Evolutionary conservation across 2,329 filamentous ascomycete genomes (phyloP).

Genomic region (Ascochyta clinopodiicola): DNA sequence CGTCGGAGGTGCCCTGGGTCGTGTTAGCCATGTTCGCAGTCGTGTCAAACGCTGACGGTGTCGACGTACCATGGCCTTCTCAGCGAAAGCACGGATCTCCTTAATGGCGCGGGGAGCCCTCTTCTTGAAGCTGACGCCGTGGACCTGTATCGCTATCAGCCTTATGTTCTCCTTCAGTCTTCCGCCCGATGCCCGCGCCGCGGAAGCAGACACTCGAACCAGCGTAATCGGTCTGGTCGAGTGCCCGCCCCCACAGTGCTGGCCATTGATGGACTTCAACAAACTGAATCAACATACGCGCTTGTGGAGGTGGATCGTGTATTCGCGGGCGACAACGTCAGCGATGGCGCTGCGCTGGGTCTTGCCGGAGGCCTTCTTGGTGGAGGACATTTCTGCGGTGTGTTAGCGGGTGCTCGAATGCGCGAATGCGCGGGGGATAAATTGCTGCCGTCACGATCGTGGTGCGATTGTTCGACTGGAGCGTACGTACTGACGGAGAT

Average conservation of each 20-base stretch:
- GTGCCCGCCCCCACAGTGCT: constrained; percentile 26
- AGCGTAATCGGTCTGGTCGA: constrained; percentile 29
- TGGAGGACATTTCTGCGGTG: constrained; percentile 49
- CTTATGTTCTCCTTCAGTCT: constrained; percentile 61
- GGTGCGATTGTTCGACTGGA: too few relatives aligned
- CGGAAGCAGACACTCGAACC: constrained; percentile 18
- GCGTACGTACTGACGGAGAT: constrained; percentile 34
- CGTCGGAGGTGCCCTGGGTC: constrained; percentile 86
- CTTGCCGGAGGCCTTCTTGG: constrained; percentile 70
- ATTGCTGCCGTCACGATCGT: too few relatives aligned
- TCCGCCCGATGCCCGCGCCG: constrained; percentile 64
- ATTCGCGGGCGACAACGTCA: constrained; percentile 99
- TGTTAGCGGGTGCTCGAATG: constrained; percentile 26
- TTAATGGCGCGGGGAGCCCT: constrained; percentile 97
- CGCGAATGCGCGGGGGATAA: background rate
- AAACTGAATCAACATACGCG: constrained; percentile 83
- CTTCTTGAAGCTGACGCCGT: constrained; percentile 99
- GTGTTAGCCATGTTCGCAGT: constrained; percentile 21
- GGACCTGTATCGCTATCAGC: constrained; percentile 73
- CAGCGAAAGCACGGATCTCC: constrained; percentile 97
- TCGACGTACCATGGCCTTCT: constrained; percentile 88
- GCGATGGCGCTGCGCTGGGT: constrained; percentile 88
- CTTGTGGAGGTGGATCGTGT: constrained; percentile 99
- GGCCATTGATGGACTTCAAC: constrained; percentile 72
- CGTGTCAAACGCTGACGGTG: too few relatives aligned